phyloP scores from a whole-genome alignment of 768 basidiomycete species.

The Suillus lakei region DNA sequence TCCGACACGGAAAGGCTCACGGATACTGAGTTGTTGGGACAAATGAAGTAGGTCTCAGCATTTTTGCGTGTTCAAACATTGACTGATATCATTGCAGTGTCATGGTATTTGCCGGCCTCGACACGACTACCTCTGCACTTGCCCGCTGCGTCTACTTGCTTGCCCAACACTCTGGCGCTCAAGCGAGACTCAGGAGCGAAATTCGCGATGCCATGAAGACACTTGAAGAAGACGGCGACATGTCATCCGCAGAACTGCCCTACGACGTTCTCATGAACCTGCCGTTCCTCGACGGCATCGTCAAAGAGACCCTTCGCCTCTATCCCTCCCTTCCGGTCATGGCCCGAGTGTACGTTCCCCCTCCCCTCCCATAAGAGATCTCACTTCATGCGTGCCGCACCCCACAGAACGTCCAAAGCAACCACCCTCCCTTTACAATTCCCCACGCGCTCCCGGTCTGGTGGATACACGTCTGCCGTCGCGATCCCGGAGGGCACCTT shows the following conservation, averaged over 20 bases:
- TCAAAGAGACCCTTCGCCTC: slow-evolving; percentile 47
- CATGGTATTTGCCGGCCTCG: slow-evolving; percentile 47
- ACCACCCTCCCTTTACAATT: slow-evolving; percentile 44
- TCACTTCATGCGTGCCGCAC: not conserved
- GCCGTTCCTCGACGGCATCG: slow-evolving; percentile 43
- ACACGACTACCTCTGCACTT: slow-evolving; percentile 49
- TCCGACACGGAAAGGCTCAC: slow-evolving; percentile 39
- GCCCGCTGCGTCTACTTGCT: slow-evolving; percentile 42
- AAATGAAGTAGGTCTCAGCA: slow-evolving; percentile 48
- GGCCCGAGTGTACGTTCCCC: slow-evolving; percentile 27
- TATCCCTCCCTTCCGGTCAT: slow-evolving; percentile 24
- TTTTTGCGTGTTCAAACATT: not conserved
- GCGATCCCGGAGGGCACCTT: slow-evolving; percentile 34
- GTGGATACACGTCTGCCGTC: slow-evolving; percentile 30
- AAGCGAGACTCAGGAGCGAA: slow-evolving; percentile 44
- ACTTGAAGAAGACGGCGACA: not conserved
- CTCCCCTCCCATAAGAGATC: not conserved
- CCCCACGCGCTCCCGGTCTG: slow-evolving; percentile 41
- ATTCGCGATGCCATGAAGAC: slow-evolving; percentile 26
- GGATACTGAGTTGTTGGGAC: slow-evolving; percentile 51
- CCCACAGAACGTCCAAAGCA: slow-evolving; percentile 43
- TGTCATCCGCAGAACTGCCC: slow-evolving; percentile 24
- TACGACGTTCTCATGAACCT: slow-evolving; percentile 44
- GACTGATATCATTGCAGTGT: slow-evolving; percentile 33
- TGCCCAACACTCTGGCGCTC: slow-evolving; percentile 40